Evolutionary conservation across 2,329 filamentous ascomycete species (phyloP).

Genomic region (Neopestalotiopsis rosae): DNA sequence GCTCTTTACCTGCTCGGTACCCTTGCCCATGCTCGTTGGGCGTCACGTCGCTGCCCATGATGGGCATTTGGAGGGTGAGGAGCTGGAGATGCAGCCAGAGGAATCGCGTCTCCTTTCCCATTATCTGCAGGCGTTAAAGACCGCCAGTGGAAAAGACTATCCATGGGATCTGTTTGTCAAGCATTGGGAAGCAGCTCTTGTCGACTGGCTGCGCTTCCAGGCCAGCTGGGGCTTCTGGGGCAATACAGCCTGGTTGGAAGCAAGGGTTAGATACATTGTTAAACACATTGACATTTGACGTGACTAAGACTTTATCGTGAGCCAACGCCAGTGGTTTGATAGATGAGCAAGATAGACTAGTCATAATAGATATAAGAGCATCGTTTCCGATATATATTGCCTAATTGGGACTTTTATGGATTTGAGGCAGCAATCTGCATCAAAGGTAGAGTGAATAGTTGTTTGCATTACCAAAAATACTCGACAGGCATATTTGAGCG

Average conservation of each 20-base stretch:
- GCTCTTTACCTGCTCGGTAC: constrained; percentile 70
- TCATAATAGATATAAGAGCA: neutral
- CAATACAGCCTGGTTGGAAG: constrained; percentile 63
- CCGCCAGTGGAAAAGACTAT: constrained; percentile 44
- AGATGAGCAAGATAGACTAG: neutral
- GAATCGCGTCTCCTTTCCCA: constrained; percentile 56
- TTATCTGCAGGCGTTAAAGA: constrained; percentile 49
- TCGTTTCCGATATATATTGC: no score
- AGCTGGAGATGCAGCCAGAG: constrained; percentile 53
- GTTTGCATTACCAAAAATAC: no score
- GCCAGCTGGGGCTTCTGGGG: constrained; percentile 68
- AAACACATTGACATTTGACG: constrained; percentile 39
- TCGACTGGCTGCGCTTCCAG: constrained; percentile 70
- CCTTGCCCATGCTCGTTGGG: constrained; percentile 54
- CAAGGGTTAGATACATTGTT: constrained; percentile 53
- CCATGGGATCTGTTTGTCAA: constrained; percentile 57
- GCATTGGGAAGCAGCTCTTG: constrained; percentile 71
- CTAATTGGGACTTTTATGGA: no score
- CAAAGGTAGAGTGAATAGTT: no score
- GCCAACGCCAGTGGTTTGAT: neutral
- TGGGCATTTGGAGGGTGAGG: constrained; percentile 32
- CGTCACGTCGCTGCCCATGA: constrained; percentile 24
- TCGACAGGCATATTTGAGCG: no score
- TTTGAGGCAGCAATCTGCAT: no score
- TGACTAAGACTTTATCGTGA: neutral